Evolutionary conservation across 768 basidiomycete genomes (phyloP).

Genomic region (Naganishia randhawae): DNA sequence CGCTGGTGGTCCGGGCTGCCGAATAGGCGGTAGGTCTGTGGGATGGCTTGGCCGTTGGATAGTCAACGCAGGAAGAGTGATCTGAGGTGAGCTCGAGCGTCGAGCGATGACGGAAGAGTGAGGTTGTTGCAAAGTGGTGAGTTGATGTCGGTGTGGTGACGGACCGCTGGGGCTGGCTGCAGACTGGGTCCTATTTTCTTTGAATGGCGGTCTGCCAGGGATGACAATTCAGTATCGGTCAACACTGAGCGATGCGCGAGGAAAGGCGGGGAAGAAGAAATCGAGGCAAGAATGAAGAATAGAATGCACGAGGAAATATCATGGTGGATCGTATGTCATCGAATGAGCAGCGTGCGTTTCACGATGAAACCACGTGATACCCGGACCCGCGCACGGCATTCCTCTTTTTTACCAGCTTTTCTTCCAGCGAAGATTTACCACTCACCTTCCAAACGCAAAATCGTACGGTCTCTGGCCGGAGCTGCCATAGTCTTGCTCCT

Average conservation of each 20-base stretch:
- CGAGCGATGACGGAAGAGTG: background rate
- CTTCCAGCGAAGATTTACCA: background rate
- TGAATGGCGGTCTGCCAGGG: background rate
- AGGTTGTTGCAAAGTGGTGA: background rate
- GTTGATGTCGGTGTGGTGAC: background rate
- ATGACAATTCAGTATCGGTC: background rate
- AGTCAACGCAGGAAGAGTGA: background rate
- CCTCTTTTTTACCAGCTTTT: background rate
- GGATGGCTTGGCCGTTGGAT: conserved; percentile 14
- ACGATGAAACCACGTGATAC: conserved; percentile 16
- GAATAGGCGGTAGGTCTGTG: conserved; percentile 3
- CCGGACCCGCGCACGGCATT: background rate
- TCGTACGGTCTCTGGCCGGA: background rate
- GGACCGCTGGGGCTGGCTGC: background rate
- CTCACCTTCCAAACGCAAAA: conserved; percentile 17
- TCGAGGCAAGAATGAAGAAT: background rate
- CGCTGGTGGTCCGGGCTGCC: background rate
- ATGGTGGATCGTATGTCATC: background rate
- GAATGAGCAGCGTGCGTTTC: background rate
- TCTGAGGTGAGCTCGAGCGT: conserved; percentile 10
- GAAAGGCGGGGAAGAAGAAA: background rate
- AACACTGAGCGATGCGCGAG: background rate
- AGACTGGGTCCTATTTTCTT: background rate
- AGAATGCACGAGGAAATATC: background rate
- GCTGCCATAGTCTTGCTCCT: background rate